Evolutionary conservation across 1,284 basidiomycete species (phyloP), one percentile per base, ranked within the genome.

Genomic region (Lignosus rhinocerotis): DNA sequence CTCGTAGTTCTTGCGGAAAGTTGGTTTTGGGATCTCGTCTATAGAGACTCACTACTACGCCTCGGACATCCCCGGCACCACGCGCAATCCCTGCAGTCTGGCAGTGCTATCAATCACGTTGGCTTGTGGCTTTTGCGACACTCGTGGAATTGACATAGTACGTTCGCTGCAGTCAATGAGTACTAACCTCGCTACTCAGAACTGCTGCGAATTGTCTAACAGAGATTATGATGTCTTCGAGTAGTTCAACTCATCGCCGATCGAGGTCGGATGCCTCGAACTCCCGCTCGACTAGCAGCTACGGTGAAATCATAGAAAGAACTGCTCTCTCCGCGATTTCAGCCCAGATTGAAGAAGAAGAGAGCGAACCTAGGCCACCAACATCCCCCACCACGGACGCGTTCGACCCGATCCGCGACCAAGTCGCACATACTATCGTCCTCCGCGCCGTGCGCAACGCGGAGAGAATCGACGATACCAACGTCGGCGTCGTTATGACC

Each of bases 381-480:
- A 25, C 60, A 70, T 1, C 72, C 58, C 12, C 78, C 81, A 50
- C 58, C n/a, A 41, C 39, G 7, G 58, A 60, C 30, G 86, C 85
- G 1, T 71, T 90, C 19, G 83, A 82, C 44, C 82, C 83, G 61
- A 77, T 90, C 4, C 80, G 85, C 10, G 75, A 80, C 34, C 83
- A 88, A 65, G 86, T 86, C 11, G 84, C 87, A 0, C 72, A 78
- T 34, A 80, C 82, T 60, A 77, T 88, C 42, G 86, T 86, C 2
- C 69, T 85, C 10, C 79, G 81, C 16, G 76, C 81, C 1, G 76
- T 86, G 50, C 78, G 71, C 36, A 81, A 81, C 56, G 76, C 82
- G 2, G 77, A 81, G 64, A 61, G 64, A 0, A 62, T 81, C 16
- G 80, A 85, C 51, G 80, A 76, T 25, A 80, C 81, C 12, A 78